A percentile compares a stretch with the other conserved stretches of the same genome.
Evolutionary conservation across 768 basidiomycete genomes (phyloP).

Genomic region (Rubroboletus pulcherrimus): DNA sequence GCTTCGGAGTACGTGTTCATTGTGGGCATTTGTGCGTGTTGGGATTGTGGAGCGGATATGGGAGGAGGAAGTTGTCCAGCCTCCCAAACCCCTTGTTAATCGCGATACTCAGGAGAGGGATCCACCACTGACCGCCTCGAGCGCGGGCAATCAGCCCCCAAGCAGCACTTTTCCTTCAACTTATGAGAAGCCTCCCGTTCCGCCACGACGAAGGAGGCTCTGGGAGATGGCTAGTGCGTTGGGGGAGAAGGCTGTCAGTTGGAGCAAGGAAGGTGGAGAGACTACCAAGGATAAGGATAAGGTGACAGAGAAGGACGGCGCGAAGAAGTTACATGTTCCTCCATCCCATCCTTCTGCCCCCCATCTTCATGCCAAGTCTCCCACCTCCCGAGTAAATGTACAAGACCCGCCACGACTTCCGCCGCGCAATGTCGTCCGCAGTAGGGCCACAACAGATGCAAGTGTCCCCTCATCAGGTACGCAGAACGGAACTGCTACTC

Average conservation of each 20-base stretch:
- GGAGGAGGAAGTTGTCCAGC: constrained; percentile 66
- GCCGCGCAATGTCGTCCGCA: constrained; percentile 42
- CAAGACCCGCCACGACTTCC: constrained; percentile 48
- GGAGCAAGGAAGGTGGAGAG: constrained; percentile 41
- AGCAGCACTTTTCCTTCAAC: not conserved
- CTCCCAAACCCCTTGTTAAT: constrained; percentile 24
- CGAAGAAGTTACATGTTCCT: constrained; percentile 19
- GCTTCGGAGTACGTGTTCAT: constrained; percentile 79
- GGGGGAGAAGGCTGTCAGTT: constrained; percentile 55
- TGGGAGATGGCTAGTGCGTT: constrained; percentile 69
- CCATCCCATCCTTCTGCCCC: constrained; percentile 26
- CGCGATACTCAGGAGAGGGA: not conserved
- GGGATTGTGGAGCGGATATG: constrained; percentile 83
- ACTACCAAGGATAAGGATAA: constrained; percentile 33
- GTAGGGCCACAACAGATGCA: constrained; percentile 12
- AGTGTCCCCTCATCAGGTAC: not conserved
- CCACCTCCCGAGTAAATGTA: constrained; percentile 7
- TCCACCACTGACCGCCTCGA: not conserved
- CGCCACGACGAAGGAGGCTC: constrained; percentile 57
- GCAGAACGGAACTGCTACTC: not conserved
- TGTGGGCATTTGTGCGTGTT: constrained; percentile 86
- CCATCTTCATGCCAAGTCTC: constrained; percentile 16
- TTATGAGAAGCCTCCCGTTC: constrained; percentile 54
- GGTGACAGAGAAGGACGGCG: constrained; percentile 22
- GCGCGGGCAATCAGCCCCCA: constrained; percentile 1